These are phyloP conservation scores for Ganoderma lucidum DNA, from an alignment of 1,284 basidiomycete species.

Conservation along the genomic window DNA sequence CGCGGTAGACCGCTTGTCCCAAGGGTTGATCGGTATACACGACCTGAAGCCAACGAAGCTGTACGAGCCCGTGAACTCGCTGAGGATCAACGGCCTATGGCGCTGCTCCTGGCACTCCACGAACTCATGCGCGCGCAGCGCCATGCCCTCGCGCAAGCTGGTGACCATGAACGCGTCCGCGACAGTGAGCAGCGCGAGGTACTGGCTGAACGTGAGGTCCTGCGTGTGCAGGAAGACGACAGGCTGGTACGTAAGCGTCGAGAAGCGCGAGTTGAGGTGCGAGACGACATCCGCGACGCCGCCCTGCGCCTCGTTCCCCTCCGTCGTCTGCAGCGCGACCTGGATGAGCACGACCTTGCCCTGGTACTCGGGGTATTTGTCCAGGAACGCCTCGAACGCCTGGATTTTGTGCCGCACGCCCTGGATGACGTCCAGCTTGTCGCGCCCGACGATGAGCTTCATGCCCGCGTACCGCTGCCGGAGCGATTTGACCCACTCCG, in stretches of 20 bases:
- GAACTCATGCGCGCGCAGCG: constrained; percentile 82
- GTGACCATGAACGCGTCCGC: constrained; percentile 91
- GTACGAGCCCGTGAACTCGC: constrained; percentile 90
- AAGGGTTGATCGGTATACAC: constrained; percentile 87
- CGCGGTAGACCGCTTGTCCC: constrained; percentile 79
- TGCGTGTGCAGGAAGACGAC: constrained; percentile 89
- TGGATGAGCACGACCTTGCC: constrained; percentile 88
- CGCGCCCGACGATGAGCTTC: constrained; percentile 87
- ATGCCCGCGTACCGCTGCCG: constrained; percentile 84
- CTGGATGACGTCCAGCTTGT: constrained; percentile 90
- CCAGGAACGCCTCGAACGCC: constrained; percentile 86
- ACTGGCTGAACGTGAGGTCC: constrained; percentile 88
- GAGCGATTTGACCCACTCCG: constrained; percentile 82
- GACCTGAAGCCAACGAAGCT: constrained; percentile 86
- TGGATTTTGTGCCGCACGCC: constrained; percentile 86
- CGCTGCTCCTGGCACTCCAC: constrained; percentile 82
- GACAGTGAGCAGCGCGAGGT: constrained; percentile 82
- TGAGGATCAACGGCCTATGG: constrained; percentile 78
- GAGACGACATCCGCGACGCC: constrained; percentile 82
- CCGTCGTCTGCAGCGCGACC: constrained; percentile 85
- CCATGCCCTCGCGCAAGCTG: constrained; percentile 89
- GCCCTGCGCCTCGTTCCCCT: constrained; percentile 78
- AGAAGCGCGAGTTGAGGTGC: constrained; percentile 85
- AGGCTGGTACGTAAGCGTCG: constrained; percentile 87
- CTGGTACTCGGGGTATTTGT: constrained; percentile 80